Evolutionary conservation across 208 protist genomes (phyloP), one percentile per base, ranked within the genome.

Genomic region (Herpetomonas muscarum): DNA sequence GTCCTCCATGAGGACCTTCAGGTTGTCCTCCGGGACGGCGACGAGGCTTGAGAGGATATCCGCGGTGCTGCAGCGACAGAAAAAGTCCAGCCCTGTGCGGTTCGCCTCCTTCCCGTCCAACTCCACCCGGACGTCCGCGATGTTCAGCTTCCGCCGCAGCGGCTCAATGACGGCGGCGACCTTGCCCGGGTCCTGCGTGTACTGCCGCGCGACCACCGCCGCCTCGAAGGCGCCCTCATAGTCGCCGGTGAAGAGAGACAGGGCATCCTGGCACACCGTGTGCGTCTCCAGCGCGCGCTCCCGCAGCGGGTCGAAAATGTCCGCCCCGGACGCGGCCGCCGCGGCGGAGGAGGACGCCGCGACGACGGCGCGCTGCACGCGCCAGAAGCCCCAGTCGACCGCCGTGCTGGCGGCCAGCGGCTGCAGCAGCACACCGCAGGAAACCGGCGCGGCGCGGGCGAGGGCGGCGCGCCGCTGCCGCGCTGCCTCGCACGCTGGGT

Each of bases 61-160:
- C 6, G 31, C 31, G 46, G 80, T 85, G 15, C 63, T 78, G 66
- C 87, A 93, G 19, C 87, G 80, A 52, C 87, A 93, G 65, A 89
- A 88, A 55, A 87, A 93, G 56, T 93, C 82, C 1, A 93, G 30
- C 28, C 70, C 67, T 24, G 79, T 82, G 25, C 87, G 82, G 53
- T 55, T 55, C 15, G 70, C 39, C 22, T 66, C 66, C 9, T 57
- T 41, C 7, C 55, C 56, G 15, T 76, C 72, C 9, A 90, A 64
- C 0, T 47, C 41, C 6, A 85, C 28, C 10, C 34, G 17, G 6
- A 74, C 19, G 19, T 76, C 61, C 25, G 52, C 44, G 12, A 86
- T 44, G 21, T 67, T 67, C 3, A 89, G 30, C 26, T 61, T 13
- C 12, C 30, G 39, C 15, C 87, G 79, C 24, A 89, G 36, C 1